A percentile compares a stretch with the other conserved stretches of the same genome.
Conservation (phyloP, 2,329 filamentous ascomycete species). For the Colletotrichum tropicicola region DNA sequence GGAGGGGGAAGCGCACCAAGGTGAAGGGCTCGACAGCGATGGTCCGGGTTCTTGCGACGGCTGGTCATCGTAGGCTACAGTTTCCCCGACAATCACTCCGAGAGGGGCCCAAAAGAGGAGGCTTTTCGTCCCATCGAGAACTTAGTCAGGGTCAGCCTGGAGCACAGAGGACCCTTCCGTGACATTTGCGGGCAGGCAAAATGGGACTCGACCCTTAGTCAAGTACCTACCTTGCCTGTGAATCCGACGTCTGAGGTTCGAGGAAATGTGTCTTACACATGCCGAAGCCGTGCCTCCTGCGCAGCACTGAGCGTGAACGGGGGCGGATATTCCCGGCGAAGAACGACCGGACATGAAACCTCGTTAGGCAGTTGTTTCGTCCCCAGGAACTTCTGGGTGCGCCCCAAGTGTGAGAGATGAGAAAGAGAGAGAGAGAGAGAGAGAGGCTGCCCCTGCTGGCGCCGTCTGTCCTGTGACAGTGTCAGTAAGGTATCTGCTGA, state of each 20-base stretch:
- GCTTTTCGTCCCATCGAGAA: slow-evolving; percentile 8
- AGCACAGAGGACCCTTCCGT: slow-evolving; percentile 11
- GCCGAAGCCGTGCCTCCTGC: not conserved
- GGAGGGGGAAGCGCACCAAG: too few species aligned
- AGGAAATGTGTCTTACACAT: slow-evolving; percentile 2
- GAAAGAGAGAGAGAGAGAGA: not conserved
- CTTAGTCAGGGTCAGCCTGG: slow-evolving; percentile 2
- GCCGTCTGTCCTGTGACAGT: too few species aligned
- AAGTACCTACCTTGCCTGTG: slow-evolving; percentile 2
- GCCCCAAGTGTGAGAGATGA: not conserved
- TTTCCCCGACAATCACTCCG: slow-evolving; percentile 25
- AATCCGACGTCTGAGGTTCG: not conserved
- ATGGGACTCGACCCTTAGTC: not conserved
- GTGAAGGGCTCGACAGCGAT: not conserved
- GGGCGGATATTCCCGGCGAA: slow-evolving; percentile 9
- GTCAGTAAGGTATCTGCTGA: too few species aligned
- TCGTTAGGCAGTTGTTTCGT: slow-evolving; percentile 19
- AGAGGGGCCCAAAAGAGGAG: slow-evolving; percentile 11
- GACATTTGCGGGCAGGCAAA: slow-evolving; percentile 1
- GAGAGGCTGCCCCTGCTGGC: not conserved
- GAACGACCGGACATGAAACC: slow-evolving; percentile 2
- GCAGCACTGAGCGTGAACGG: not conserved
- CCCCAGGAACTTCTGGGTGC: not conserved
- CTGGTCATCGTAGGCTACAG: not conserved
- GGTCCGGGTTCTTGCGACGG: not conserved